Evolutionary conservation across 2,329 filamentous ascomycete genomes (phyloP).

Genomic region (Botryosphaeria dothidea): DNA sequence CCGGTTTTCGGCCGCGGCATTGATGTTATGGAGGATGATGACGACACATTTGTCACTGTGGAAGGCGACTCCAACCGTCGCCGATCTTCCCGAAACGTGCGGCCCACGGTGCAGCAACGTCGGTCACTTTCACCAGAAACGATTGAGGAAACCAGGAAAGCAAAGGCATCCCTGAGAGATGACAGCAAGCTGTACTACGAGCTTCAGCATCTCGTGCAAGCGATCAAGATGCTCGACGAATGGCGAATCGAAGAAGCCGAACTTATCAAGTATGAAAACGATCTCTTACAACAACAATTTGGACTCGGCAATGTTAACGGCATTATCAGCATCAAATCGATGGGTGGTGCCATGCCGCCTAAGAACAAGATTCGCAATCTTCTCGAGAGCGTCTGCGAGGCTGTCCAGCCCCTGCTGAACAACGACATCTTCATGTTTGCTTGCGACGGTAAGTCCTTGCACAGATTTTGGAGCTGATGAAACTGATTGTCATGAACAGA

Average conservation of each 20-base stretch:
- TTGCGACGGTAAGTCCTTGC: constrained; percentile 24
- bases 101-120: constrained; percentile 4
- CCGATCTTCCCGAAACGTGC: constrained; percentile 3
- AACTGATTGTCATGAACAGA: constrained; percentile 34
- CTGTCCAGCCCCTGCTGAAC: constrained; percentile 40
- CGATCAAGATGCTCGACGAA: constrained; percentile 44
- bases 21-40: constrained; percentile 28
- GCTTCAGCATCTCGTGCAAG: constrained; percentile 43
- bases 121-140: constrained; percentile 18
- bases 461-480: neutral
- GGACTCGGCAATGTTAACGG: constrained; percentile 2
- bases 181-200: constrained; percentile 42
- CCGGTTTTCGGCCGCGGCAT: constrained; percentile 37
- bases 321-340: constrained; percentile 9
- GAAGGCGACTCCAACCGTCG: neutral
- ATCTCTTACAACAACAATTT: neutral
- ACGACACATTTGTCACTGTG: neutral
- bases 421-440: constrained; percentile 31
- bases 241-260: constrained; percentile 46
- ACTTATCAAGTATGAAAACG: constrained; percentile 33
- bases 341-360: constrained; percentile 23
- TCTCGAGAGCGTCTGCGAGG: constrained; percentile 40
- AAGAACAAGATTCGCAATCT: constrained; percentile 38
- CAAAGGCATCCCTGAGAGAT: constrained; percentile 23
- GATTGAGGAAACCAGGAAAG: constrained; percentile 23